Evolutionary conservation across 495 filamentous ascomycete genomes (phyloP), one percentile per base, ranked within the genome.

Genomic region (Aspergillus campestris): DNA sequence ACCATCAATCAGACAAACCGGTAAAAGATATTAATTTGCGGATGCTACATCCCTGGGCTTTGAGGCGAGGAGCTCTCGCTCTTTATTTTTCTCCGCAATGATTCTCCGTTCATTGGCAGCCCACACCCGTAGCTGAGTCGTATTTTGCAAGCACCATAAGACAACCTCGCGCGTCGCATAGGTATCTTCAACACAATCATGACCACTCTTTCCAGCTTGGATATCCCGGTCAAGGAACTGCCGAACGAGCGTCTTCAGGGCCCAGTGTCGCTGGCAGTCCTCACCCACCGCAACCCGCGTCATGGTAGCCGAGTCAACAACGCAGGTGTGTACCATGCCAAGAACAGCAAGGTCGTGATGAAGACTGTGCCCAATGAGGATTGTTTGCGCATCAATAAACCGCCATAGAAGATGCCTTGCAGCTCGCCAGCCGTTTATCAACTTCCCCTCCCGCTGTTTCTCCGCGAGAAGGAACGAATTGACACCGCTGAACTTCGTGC

Each of bases 281-380:
- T 38, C 28, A 6, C 24, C 42, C 7, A 55, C 60, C 8, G 51
- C 45, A n/a, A 57, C 45, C 0, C 38, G 30, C 10, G 49, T 50
- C 33, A 63, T 5, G 8, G 56, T 48, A 1, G 52, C 50, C 11
- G 55, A 45, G 44, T 75, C 71, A 8, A 75, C 61, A 10, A 70
- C 44, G 4, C 62, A 51, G 0, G 54, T 32, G 42, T 72, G 71
- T 10, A 57, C 48, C 38, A 73, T 62, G 6, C 64, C 58, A 24
- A 75, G 51, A 7, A 62, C 66, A 31, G 58, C 53, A 3, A 73
- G 49, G 40, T 71, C 67, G 33, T 58, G 38, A 9, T 69, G 51
- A 10, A 75, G 41, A n/a, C 61, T 57, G 44, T 73, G 64, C 6
- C 71, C 71, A 12, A 73, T 50, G 0, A 75, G 45, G 8, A 75